Evolutionary conservation across 2,329 filamentous ascomycete species (phyloP).

Genomic region (Apiospora hydei): DNA sequence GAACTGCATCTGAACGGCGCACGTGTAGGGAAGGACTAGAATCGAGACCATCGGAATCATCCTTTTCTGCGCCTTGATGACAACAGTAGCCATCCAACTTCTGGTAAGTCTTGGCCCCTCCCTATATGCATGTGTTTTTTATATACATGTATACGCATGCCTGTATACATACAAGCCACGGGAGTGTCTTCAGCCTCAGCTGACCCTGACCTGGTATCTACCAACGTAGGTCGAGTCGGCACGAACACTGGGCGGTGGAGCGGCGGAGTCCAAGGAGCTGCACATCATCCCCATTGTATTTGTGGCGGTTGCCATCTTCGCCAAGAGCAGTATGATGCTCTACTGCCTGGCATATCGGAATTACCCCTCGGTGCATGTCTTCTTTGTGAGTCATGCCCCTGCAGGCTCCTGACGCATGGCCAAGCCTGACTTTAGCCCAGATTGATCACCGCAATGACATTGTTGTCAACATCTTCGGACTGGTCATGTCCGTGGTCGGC

Average conservation of each 20-base stretch:
- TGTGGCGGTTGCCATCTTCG: conserved; percentile 60
- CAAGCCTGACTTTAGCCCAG: conserved; percentile 31
- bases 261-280: conserved; percentile 50
- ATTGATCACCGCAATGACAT: conserved; percentile 66
- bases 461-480: conserved; percentile 60
- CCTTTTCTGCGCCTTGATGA: conserved; percentile 72
- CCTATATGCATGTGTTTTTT: no score
- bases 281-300: conserved; percentile 63
- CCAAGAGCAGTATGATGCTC: conserved; percentile 59
- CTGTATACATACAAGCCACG: background rate
- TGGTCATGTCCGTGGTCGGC: conserved; percentile 63
- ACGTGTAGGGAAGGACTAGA: conserved; percentile 59
- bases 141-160: no score
- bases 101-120: conserved; percentile 47
- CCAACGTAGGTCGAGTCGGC: conserved; percentile 58
- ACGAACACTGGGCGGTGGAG: conserved; percentile 55
- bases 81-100: conserved; percentile 69
- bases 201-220: conserved; percentile 29
- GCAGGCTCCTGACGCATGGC: background rate
- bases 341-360: conserved; percentile 61
- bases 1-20: conserved; percentile 26
- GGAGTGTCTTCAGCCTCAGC: conserved; percentile 22
- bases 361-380: conserved; percentile 63
- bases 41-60: conserved; percentile 72
- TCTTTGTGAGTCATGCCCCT: conserved; percentile 50